These are phyloP conservation scores for Claviceps sp. DNA, from an alignment of 2,329 filamentous ascomycete genomes.

Conservation along the genomic window DNA sequence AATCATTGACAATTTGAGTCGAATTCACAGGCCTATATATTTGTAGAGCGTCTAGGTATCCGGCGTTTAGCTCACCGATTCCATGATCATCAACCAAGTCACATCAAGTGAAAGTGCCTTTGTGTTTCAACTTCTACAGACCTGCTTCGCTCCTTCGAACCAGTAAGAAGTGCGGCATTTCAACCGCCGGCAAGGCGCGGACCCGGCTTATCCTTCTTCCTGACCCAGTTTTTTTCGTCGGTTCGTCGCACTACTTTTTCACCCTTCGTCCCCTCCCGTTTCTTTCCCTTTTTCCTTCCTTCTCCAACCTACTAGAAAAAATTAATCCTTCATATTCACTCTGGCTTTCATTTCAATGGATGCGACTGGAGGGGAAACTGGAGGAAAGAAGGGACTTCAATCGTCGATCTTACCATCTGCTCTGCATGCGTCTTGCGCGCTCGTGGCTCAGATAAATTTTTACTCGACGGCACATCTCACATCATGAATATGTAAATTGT, in stretches of 20 bases:
- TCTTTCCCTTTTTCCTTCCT: conserved; percentile 14
- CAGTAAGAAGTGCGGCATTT: no score
- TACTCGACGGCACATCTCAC: conserved; percentile 19
- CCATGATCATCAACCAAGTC: no score
- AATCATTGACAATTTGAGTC: no score
- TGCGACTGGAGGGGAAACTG: conserved; percentile 56
- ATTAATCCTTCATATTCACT: conserved; percentile 54
- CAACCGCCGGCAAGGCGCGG: not conserved
- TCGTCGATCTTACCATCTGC: conserved; percentile 37
- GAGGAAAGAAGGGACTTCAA: conserved; percentile 43
- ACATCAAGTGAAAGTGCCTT: no score
- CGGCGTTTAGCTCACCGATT: no score
- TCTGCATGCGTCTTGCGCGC: conserved; percentile 20
- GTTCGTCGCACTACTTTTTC: not conserved
- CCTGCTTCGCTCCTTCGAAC: no score
- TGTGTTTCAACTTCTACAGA: no score
- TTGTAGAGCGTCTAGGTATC: no score
- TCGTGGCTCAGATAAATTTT: conserved; percentile 23
- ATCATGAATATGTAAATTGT: not conserved
- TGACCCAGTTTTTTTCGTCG: conserved; percentile 1
- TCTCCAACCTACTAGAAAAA: conserved; percentile 31
- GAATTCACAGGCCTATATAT: no score
- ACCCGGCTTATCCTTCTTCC: conserved; percentile 17
- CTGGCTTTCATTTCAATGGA: conserved; percentile 43
- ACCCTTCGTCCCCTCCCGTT: not conserved